Evolutionary conservation across 768 basidiomycete genomes (phyloP).

Genomic region (Lactarius hatsudake): DNA sequence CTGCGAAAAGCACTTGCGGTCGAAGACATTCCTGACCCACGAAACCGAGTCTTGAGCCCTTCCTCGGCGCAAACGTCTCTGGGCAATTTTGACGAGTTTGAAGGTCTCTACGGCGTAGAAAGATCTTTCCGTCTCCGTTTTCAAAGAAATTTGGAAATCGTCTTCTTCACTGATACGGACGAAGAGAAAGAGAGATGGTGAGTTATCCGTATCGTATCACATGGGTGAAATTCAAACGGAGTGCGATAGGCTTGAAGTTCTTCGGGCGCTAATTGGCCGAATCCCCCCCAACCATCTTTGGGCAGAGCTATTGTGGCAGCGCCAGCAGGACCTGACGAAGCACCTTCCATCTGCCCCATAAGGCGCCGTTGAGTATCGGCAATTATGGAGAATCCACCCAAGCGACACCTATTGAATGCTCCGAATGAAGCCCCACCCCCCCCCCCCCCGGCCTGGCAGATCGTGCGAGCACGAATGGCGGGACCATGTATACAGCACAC

Average conservation of each 20-base stretch:
- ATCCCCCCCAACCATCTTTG: slow-evolving; percentile 92
- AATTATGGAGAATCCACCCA: not conserved
- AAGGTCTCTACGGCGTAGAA: slow-evolving; percentile 66
- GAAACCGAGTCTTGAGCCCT: slow-evolving; percentile 46
- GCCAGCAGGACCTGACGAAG: slow-evolving; percentile 50
- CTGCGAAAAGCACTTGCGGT: slow-evolving; percentile 77
- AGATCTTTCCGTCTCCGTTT: slow-evolving; percentile 86
- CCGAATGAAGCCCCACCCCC: not conserved
- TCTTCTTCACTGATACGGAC: slow-evolving; percentile 89
- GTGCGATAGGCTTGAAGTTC: slow-evolving; percentile 71
- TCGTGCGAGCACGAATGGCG: slow-evolving; percentile 22
- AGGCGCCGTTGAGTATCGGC: not conserved
- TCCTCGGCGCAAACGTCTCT: slow-evolving; percentile 39
- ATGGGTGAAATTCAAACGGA: slow-evolving; percentile 1
- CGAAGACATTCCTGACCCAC: slow-evolving; percentile 68
- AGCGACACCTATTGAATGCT: slow-evolving; percentile 24
- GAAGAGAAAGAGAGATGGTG: slow-evolving; percentile 87
- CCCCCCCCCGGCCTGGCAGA: not conserved
- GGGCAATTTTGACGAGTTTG: slow-evolving; percentile 53
- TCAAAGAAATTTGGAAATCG: slow-evolving; percentile 70
- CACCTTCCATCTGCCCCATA: slow-evolving; percentile 18
- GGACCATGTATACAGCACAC: slow-evolving; percentile 19
- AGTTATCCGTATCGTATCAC: slow-evolving; percentile 28
- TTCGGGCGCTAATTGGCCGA: slow-evolving; percentile 79
- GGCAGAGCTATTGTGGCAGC: slow-evolving; percentile 89